These are phyloP conservation scores for Chlorokybus atmophyticus DNA, from an alignment of 139 green algal genomes.

Conservation along the genomic window DNA sequence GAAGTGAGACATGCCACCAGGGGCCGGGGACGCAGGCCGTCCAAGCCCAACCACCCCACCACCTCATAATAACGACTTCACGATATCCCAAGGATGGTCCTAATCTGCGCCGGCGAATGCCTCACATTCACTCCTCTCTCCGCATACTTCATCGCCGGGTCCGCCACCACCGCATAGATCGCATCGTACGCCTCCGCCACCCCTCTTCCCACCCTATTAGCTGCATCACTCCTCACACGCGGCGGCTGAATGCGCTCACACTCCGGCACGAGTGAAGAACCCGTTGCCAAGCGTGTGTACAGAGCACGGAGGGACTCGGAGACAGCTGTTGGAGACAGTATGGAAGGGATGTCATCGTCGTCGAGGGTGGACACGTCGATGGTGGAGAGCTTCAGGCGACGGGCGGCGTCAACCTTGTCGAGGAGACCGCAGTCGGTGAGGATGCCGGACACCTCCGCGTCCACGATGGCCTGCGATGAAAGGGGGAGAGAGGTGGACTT, in stretches of 20 bases:
- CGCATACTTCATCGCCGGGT: conserved; percentile 11
- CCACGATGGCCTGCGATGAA: neutral
- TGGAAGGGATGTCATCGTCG: neutral
- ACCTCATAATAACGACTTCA: too few relatives aligned
- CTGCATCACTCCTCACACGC: conserved; percentile 6
- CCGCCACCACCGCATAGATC: conserved; percentile 10
- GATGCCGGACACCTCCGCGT: neutral
- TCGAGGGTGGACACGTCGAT: neutral
- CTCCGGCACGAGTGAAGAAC: conserved; percentile 8
- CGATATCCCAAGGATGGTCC: conserved; percentile 25
- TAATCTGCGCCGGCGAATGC: conserved; percentile 20
- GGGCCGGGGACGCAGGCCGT: too few relatives aligned
- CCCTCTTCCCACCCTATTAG: neutral
- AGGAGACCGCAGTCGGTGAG: neutral
- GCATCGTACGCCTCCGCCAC: conserved; percentile 16
- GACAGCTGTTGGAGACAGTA: neutral
- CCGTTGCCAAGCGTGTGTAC: conserved; percentile 9
- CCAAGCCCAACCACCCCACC: too few relatives aligned
- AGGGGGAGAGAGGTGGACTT: too few relatives aligned
- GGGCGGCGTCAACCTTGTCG: neutral
- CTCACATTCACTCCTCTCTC: conserved; percentile 6
- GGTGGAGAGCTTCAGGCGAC: neutral
- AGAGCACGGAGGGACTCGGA: conserved; percentile 16
- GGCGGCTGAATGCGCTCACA: conserved; percentile 18
- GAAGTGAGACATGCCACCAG: too few relatives aligned